phyloP scores from a whole-genome alignment of 2,329 filamentous ascomycete species.

The Phialophora tarda region DNA sequence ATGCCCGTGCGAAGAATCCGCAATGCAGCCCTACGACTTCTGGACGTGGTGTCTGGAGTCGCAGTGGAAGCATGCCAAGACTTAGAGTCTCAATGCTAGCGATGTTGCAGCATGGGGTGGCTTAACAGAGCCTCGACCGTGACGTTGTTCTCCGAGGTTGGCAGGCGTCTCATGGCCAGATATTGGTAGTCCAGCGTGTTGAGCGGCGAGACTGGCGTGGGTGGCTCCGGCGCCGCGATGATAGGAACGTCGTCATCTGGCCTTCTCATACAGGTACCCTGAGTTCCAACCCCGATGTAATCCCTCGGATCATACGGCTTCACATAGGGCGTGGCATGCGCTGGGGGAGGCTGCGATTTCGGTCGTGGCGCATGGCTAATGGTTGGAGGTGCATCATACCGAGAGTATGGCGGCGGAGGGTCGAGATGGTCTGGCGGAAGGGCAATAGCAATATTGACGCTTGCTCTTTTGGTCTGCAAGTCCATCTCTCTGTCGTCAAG shows the following conservation, averaged over 20 bases:
- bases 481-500: slow-evolving; percentile 8
- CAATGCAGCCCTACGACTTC: not conserved
- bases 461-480: slow-evolving; percentile 19
- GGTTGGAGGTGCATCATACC: slow-evolving; percentile 6
- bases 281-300: slow-evolving; percentile 4
- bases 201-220: slow-evolving; percentile 30
- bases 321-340: not conserved
- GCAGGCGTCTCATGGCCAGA: slow-evolving; percentile 18
- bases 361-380: not conserved
- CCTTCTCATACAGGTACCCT: not conserved
- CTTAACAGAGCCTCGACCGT: slow-evolving; percentile 22
- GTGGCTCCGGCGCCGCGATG: slow-evolving; percentile 21
- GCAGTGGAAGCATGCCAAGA: not conserved
- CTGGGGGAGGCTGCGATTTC: slow-evolving; percentile 9
- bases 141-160: slow-evolving; percentile 7
- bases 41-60: not conserved
- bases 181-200: slow-evolving; percentile 28
- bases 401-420: slow-evolving; percentile 33
- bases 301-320: slow-evolving; percentile 20
- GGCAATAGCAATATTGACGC: slow-evolving; percentile 31
- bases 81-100: not conserved
- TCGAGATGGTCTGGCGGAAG: slow-evolving; percentile 33
- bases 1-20: not conserved
- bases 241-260: slow-evolving; percentile 15
- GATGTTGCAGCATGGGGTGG: slow-evolving; percentile 27